Evolutionary conservation across 176 grass and related monocot species (phyloP), one percentile per base, ranked within the genome.

Genomic region (Oryza nivara): DNA sequence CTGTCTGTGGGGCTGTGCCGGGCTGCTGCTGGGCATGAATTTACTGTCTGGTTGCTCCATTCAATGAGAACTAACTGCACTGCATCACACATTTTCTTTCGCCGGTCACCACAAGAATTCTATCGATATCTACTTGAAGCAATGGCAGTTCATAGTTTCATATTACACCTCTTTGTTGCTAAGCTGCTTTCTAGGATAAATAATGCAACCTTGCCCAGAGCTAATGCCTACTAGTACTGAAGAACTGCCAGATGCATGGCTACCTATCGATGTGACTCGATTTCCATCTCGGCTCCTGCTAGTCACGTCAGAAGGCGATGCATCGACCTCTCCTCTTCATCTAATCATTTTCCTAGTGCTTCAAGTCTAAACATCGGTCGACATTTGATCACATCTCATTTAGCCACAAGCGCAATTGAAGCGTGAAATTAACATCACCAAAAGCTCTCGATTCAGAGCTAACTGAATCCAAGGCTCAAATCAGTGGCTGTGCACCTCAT

Each of bases 1-100:
- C 30, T 47, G 63, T 61, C 73, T 56, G 58, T 72, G 79, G 83
- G 83, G 68, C 65, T 72, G 51, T 34, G 25, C 58, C 65, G 78
- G 56, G 16, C 16, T 7, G 19, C 56, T 9, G 19, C 19, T 60
- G 19, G 58, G 32, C 43, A 43, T 65, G 41, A 54, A 80, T 85
- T 68, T 52, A 49, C 54, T 77, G n/a, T 7, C 67, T 69, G 23
- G 9, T 26, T 84, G 36, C 15, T 71, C 49, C 38, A 71, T 76
- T 80, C 16, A 80, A 6, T 13, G 65, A 68, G 76, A 85, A 80
- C 40, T 76, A 48, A 80, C 51, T 22, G 41, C 36, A 5, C 25
- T 34, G 32, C 20, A 83, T 26, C 71, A 11, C 44, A 64, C 32
- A 67, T 46, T 71, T 81, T 77, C 44, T 88, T 56, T 54, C 54